Base-by-base conservation (phyloP, 1,284 basidiomycete genomes). In the Apiotrichum domesticum region DNA sequence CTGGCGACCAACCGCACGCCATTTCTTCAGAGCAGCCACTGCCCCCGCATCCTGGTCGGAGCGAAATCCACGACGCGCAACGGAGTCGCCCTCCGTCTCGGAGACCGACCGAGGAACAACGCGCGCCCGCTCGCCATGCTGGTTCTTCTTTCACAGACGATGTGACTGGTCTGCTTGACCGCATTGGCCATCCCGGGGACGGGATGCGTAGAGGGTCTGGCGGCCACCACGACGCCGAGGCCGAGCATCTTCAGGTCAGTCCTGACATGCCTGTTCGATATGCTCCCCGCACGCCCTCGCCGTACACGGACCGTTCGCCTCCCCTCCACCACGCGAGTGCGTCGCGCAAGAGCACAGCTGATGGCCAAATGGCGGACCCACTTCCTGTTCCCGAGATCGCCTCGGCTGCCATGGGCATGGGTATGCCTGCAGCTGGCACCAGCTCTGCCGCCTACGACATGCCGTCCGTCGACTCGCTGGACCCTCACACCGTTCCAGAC, bases 91-190 rank as follows among this genome's bases (percentile, higher is more conserved):
- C 47, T 10, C 46, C 15, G 37, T 54, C 47, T 33, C 37, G 47
- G n/a, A 35, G 11, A 6, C 34, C 47, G 5, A 33, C 37, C 8
- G 47, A 49, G 2, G 11, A 11, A 8, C 21, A 21, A 21, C 47
- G n/a, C 13, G 37, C 8, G 8, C 8, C 8, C 7, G 42, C 48
- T 33, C 48, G 49, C 42, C 42, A 55, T 33, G 47, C 48, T 35
- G 54, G 54, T 21, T 44, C 61, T 13, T 70, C 66, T 35, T 74
- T 74, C 64, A 66, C 66, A 10, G 64, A 71, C 53, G 69, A 74
- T 50, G 69, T 77, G 34, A 58, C 57, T 9, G 60, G 60, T 7
- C 46, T 62, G 3, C 53, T 62, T 10, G 57, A 62, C 42, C 51
- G 57, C 21, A 62, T 62, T 14, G 51, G 56, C 21, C 60, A 62